A percentile compares a stretch with the other conserved stretches of the same genome.
phyloP scores from a whole-genome alignment of 768 basidiomycete genomes.

The Phlegmacium glaucopus region DNA sequence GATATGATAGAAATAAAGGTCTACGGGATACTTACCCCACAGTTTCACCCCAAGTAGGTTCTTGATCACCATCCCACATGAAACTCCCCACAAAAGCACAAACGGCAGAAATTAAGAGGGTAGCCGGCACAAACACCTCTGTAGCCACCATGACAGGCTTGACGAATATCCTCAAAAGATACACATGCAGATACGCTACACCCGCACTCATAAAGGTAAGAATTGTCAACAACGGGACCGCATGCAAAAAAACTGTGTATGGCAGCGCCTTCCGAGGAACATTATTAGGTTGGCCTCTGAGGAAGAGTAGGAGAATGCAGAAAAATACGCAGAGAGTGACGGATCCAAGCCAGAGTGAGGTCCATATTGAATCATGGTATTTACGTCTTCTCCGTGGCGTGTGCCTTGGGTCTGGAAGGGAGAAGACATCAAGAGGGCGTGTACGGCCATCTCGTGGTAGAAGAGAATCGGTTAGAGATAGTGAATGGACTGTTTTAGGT shows the following conservation, averaged over 20 bases:
- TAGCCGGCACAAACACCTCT: slow-evolving; percentile 70
- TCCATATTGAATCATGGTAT: slow-evolving; percentile 74
- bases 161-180: slow-evolving; percentile 76
- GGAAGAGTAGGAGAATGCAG: slow-evolving; percentile 62
- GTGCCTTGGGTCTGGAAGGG: slow-evolving; percentile 73
- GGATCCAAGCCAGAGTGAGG: slow-evolving; percentile 58
- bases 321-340: slow-evolving; percentile 60
- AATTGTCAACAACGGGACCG: slow-evolving; percentile 72
- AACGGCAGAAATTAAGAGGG: slow-evolving; percentile 68
- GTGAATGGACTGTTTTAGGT: slow-evolving; percentile 40
- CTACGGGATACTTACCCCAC: slow-evolving; percentile 54
- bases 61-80: slow-evolving; percentile 46
- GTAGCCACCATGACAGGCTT: slow-evolving; percentile 80
- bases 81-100: slow-evolving; percentile 86
- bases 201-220: slow-evolving; percentile 68
- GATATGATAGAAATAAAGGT: background rate
- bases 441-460: slow-evolving; percentile 68
- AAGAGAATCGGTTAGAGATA: slow-evolving; percentile 76
- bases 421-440: slow-evolving; percentile 68
- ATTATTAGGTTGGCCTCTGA: slow-evolving; percentile 42
- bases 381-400: slow-evolving; percentile 61
- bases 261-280: slow-evolving; percentile 40
- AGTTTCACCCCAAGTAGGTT: slow-evolving; percentile 80
- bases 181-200: slow-evolving; percentile 71
- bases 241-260: slow-evolving; percentile 72